Evolutionary conservation across 1,139 yeast genomes (phyloP).

Genomic region (Kodamaea sp.): DNA sequence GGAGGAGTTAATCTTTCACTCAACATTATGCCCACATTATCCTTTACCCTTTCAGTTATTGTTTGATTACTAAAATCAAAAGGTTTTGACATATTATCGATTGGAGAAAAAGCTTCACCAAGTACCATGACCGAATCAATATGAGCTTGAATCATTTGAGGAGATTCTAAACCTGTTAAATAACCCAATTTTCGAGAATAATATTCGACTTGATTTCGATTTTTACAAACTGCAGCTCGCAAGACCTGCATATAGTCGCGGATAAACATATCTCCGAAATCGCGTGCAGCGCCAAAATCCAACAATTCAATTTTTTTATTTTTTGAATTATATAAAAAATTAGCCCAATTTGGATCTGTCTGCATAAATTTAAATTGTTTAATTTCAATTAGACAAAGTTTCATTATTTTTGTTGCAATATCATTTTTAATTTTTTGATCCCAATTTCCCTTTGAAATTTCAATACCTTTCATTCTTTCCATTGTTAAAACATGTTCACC

Average conservation of each 20-base stretch:
- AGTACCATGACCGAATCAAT: conserved; percentile 84
- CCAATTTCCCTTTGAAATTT: conserved; percentile 76
- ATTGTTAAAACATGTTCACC: conserved; percentile 85
- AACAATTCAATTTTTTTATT: conserved; percentile 72
- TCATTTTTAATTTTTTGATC: conserved; percentile 70
- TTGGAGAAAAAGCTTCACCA: conserved; percentile 84
- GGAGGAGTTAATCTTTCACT: conserved; percentile 93
- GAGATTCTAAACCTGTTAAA: conserved; percentile 85
- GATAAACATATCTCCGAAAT: conserved; percentile 65
- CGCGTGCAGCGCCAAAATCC: conserved; percentile 95
- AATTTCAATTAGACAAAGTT: conserved; percentile 80
- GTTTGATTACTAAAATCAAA: conserved; percentile 83
- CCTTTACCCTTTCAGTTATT: conserved; percentile 87
- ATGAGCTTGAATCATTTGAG: conserved; percentile 87
- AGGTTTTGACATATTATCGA: conserved; percentile 40
- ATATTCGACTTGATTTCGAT: conserved; percentile 59
- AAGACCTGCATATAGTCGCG: conserved; percentile 66
- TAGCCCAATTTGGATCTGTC: conserved; percentile 99
- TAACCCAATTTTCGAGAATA: conserved; percentile 78
- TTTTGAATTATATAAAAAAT: conserved; percentile 72
- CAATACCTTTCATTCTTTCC: conserved; percentile 83
- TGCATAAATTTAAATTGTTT: conserved; percentile 90
- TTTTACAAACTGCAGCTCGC: conserved; percentile 71
- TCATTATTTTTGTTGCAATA: conserved; percentile 85
- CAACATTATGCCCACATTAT: conserved; percentile 82